Evolutionary conservation across 768 basidiomycete species (phyloP), one percentile per base, ranked within the genome.

Genomic region (Termitomyces sp.): DNA sequence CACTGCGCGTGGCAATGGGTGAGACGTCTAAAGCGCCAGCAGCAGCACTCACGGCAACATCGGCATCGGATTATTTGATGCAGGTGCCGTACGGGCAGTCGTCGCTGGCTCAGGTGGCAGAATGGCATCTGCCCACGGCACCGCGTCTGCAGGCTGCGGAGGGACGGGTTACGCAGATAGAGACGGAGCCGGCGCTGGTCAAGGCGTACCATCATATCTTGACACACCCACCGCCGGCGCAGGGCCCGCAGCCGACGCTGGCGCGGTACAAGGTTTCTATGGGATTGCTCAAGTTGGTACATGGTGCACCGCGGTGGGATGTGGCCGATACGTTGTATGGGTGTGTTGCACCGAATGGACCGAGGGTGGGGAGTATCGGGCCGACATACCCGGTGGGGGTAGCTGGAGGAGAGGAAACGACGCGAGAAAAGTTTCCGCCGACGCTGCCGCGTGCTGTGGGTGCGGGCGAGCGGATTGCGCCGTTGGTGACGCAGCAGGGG

Each of bases 21-120:
- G 60, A 77, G 36, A 67, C 77, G 11, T 75, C 82, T 3, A 66
- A 78, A 9, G 75, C 82, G 1, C 61, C 73, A 31, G 62, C 72
- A 0, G 72, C 74, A 54, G 74, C 75, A 50, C 42, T 85, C 63
- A 68, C 83, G 49, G 65, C 78, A 59, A 61, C 80, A 58, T 73
- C 79, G 2, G 77, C 85, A 1, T 84, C 89, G 3, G 87, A 91
- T 66, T 88, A 88, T 56, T 73, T 85, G 23, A 79, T 85, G 11
- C 82, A 83, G 62, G 80, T 91, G 1, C 87, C 89, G 4, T 92
- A 92, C 63, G 79, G 78, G 2, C 82, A 86, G 60, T 92, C 90
- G 0, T 77, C 86, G 3, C 80, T 92, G 22, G 78, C 87, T 4
- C 72, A 76, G 7, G 74, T 80, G 7, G 77, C 87, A 16, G 79